Evolutionary conservation across 371 early-diverging fungal species (phyloP), one percentile per base, ranked within the genome.

Genomic region (Circinella minor): DNA sequence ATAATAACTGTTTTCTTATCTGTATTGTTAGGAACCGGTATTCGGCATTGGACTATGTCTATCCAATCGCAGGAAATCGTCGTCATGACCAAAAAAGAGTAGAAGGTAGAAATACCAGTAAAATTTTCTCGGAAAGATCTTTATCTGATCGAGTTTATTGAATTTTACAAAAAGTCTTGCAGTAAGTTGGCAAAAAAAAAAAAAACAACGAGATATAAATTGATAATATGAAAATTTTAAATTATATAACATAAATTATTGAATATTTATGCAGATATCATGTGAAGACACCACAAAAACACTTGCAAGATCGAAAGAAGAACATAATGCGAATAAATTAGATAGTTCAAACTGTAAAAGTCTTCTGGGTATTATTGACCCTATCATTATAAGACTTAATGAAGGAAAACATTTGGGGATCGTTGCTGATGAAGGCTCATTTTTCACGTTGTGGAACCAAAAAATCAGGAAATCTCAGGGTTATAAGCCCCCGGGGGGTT

Each of bases 1-100:
- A n/a, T 51, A 51, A 51, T 51, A 51, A 51, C 51, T 3, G 15
- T 2, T 51, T 51, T n/a, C 51, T 51, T 51, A 4, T 51, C 6
- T 51, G 51, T 51, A 6, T 51, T 51, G 65, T 72, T 65, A 72
- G 72, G 70, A 66, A 59, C 65, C 49, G 59, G 67, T 46, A 70
- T 72, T 68, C 69, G 77, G 65, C 72, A 74, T 74, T 74, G 77
- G 71, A 70, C 77, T 47, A 77, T 74, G 72, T 74, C 72, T 57
- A 70, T 74, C 63, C 72, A 64, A 49, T 65, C 74, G 66, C 71
- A 71, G 34, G 74, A 70, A n/a, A 62, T 77, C 55, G 74, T 73
- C 59, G 55, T 74, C 47, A 77, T 74, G 74, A 70, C 39, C 72
- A 77, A 77, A 68, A 77, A 77, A 68, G 74, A 77, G 61, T 73